phyloP scores from a whole-genome alignment of 2,329 filamentous ascomycete species.

The Coniochaeta ligniaria region DNA sequence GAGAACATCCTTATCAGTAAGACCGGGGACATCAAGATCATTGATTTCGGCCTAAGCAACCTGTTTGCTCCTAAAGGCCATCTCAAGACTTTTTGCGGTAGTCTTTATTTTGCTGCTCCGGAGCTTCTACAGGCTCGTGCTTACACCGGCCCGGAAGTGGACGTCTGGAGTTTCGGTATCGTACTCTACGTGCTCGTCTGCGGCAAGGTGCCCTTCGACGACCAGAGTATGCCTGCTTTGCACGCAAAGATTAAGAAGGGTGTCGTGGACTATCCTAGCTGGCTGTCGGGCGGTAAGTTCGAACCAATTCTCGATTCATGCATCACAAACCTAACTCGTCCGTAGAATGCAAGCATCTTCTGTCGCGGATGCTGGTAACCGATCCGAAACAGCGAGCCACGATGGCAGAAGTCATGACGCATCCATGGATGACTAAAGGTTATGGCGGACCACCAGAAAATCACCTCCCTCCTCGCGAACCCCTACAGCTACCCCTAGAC shows the following conservation, averaged over 20 bases:
- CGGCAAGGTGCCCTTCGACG: constrained; percentile 96
- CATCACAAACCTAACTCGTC: constrained; percentile 23
- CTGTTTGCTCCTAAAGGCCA: constrained; percentile 80
- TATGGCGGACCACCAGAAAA: constrained; percentile 85
- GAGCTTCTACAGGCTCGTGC: constrained; percentile 89
- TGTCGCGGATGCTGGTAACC: constrained; percentile 92
- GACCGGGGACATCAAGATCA: constrained; percentile 98
- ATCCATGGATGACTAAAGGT: constrained; percentile 94
- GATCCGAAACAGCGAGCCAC: constrained; percentile 82
- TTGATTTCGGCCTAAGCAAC: constrained; percentile 96
- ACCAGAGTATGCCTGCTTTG: constrained; percentile 97
- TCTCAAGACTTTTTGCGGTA: constrained; percentile 95
- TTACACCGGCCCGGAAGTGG: constrained; percentile 93
- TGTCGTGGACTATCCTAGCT: constrained; percentile 88
- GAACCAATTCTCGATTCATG: neutral
- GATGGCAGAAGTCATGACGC: constrained; percentile 85
- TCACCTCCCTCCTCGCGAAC: constrained; percentile 74
- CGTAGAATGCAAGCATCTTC: constrained; percentile 84
- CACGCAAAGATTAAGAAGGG: constrained; percentile 99
- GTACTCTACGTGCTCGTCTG: constrained; percentile 96
- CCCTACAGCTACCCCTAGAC: constrained; percentile 79
- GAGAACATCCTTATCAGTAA: constrained; percentile 99
- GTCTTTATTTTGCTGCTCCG: constrained; percentile 93
- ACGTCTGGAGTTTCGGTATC: constrained; percentile 98
- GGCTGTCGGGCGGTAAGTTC: constrained; percentile 75